phyloP scores from a whole-genome alignment of 2,329 filamentous ascomycete genomes.

The Ceratocystis papillata region DNA sequence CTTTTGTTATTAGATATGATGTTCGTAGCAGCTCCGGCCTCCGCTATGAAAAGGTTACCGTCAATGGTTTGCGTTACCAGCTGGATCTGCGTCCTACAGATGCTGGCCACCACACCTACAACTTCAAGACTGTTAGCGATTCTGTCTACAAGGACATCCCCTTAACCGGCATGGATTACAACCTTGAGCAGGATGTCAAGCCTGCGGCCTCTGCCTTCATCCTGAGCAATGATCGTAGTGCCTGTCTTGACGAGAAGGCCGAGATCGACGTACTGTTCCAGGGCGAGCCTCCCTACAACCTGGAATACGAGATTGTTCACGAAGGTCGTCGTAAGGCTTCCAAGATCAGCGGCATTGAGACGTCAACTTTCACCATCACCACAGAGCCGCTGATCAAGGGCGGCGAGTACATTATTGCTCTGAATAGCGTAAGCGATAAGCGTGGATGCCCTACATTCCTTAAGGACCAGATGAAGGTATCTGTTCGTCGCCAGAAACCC shows the following conservation, averaged over 20 bases:
- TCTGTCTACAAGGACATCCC: constrained; percentile 61
- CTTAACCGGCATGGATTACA: constrained; percentile 49
- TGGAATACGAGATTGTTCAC: constrained; percentile 90
- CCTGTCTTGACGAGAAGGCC: constrained; percentile 74
- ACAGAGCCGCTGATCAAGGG: constrained; percentile 66
- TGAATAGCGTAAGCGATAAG: constrained; percentile 77
- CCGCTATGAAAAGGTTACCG: constrained; percentile 43
- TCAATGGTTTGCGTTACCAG: constrained; percentile 68
- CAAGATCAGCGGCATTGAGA: constrained; percentile 52
- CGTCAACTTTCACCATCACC: constrained; percentile 55
- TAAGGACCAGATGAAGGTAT: constrained; percentile 73
- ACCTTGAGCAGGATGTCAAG: constrained; percentile 81
- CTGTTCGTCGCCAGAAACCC: constrained; percentile 78
- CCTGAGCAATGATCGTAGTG: constrained; percentile 46
- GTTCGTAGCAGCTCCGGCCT: constrained; percentile 52
- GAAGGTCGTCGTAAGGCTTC: constrained; percentile 71
- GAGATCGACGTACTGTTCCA: constrained; percentile 62
- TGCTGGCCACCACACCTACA: constrained; percentile 78
- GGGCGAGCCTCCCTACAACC: constrained; percentile 74
- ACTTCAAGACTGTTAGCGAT: constrained; percentile 72
- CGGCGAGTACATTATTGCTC: constrained; percentile 77
- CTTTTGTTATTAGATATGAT: constrained; percentile 73
- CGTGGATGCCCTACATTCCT: constrained; percentile 78
- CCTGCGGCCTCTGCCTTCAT: constrained; percentile 77
- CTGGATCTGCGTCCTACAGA: constrained; percentile 70